These are phyloP conservation scores for Tinospora cordifolia DNA, from an alignment of 164 flowering plant genomes.

Conservation along the genomic window DNA sequence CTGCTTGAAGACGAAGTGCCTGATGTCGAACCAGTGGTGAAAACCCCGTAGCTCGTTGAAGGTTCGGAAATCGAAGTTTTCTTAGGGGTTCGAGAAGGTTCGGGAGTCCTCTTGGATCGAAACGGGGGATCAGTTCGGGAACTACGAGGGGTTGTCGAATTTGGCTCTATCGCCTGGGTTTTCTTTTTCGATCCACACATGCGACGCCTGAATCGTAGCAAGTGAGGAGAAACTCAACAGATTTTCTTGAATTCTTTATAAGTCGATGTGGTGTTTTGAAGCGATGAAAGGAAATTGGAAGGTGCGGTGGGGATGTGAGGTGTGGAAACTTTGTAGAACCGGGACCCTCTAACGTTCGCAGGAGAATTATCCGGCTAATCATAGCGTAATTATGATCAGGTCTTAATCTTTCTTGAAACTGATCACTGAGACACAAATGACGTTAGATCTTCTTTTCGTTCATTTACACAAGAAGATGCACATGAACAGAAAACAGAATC, in stretches of 20 bases:
- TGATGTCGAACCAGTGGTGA: conserved; percentile 8
- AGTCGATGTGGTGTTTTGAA: too few relatives aligned
- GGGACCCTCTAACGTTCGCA: neutral
- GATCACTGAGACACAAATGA: neutral
- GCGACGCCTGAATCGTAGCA: neutral
- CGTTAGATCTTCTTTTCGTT: too few relatives aligned
- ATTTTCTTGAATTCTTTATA: too few relatives aligned
- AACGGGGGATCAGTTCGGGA: neutral
- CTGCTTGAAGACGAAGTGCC: conserved; percentile 21
- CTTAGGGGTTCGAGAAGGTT: neutral
- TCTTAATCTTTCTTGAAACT: neutral
- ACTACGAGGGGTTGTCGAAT: conserved; percentile 5
- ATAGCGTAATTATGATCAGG: neutral
- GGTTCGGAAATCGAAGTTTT: neutral
- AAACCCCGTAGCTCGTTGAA: neutral
- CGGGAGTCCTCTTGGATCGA: neutral
- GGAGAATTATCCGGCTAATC: neutral
- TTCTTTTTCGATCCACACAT: conserved; percentile 27
- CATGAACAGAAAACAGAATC: neutral
- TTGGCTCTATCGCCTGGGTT: conserved; percentile 14
- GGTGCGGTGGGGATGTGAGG: neutral
- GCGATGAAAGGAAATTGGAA: neutral
- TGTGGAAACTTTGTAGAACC: neutral
- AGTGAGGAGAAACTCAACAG: too few relatives aligned
- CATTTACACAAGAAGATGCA: too few relatives aligned